Base-by-base conservation (phyloP, 2,329 filamentous ascomycete species). In the Incumbomyces lentus region DNA sequence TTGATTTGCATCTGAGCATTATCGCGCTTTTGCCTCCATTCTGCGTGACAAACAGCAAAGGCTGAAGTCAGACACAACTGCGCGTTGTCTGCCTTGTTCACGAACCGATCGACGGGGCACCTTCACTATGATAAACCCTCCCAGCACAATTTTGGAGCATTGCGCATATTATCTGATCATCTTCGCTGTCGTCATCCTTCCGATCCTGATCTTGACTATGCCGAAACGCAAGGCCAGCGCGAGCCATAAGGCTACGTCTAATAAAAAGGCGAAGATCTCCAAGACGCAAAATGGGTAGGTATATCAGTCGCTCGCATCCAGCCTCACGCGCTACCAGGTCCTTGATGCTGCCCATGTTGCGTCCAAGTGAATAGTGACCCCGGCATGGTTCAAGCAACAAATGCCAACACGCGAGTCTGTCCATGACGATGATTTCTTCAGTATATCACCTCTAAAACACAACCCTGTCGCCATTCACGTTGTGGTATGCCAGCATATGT, bases 141-240 rank as follows among this genome's bases (percentile, higher is more conserved):
- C n/a, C 22, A 44, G 18, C 7, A 44, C 17, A 13, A 35, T 44
- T 14, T 32, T 42, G 19, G 34, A 32, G 40, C 12, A 14, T 13
- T 19, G 22, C 40, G 31, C 40, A 34, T 32, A 31, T 7, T 44
- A 44, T 31, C 35, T 44, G n/a, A 16, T 35, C 7, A 13, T 44
- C 18, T n/a, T 44, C 8, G 14, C 32, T 17, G 17, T 44, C 12
- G 11, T 34, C n/a, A 17, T 44, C 6, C n/a, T 31, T n/a, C 32
- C 40, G 26, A 44, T 34, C 3, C 13, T 44, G 8, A 16, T 44
- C 40, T 19, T 44, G 14, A n/a, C 19, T 13, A 44, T 44, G 40
- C 40, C 33, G 29, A 49, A 49, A 36, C 47, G 47, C 11, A 46
- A 49, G 30, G 47, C 29, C 6, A 3, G 41, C 19, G 22, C 12